Evolutionary conservation across 352 stramenopile genomes (phyloP).

Genomic region (Blastocystis sp.): DNA sequence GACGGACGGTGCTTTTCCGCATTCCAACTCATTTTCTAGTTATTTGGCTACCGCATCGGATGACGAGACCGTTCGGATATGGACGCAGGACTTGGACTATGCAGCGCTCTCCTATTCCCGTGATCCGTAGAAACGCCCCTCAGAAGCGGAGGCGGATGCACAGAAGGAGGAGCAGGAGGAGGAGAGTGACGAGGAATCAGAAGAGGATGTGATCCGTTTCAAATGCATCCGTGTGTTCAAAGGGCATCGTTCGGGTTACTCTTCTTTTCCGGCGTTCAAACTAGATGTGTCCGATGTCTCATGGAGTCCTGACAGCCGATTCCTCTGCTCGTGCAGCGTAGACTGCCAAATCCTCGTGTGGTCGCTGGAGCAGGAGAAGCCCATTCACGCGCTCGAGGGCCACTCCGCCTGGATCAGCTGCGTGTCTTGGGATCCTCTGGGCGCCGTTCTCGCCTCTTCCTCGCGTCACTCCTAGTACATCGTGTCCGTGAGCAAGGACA

Average conservation of each 20-base stretch:
- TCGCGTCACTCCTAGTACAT: conserved; percentile 15
- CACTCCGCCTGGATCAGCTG: conserved; percentile 50
- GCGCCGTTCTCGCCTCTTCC: neutral
- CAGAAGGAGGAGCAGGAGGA: neutral
- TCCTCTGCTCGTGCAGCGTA: conserved; percentile 40
- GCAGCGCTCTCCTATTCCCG: neutral
- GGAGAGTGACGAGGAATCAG: conserved; percentile 22
- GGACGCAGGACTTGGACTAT: conserved; percentile 38
- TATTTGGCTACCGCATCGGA: conserved; percentile 55
- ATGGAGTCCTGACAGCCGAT: conserved; percentile 59
- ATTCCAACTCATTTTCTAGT: neutral
- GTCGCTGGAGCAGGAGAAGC: neutral
- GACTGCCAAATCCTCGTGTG: conserved; percentile 51
- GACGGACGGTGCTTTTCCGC: conserved; percentile 11
- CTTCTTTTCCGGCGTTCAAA: neutral
- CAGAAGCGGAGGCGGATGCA: neutral
- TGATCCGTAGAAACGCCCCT: neutral
- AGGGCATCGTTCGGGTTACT: conserved; percentile 41
- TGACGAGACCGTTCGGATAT: conserved; percentile 57
- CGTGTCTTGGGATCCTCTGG: conserved; percentile 47
- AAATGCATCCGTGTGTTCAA: conserved; percentile 42
- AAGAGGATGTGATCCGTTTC: conserved; percentile 51
- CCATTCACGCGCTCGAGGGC: conserved; percentile 31
- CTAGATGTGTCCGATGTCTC: conserved; percentile 39
- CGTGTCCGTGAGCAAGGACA: conserved; percentile 56